A percentile compares a stretch with the other conserved stretches of the same genome.
Evolutionary conservation across 805 yeast species (phyloP).

Genomic region (Yarrowia alimentaria): DNA sequence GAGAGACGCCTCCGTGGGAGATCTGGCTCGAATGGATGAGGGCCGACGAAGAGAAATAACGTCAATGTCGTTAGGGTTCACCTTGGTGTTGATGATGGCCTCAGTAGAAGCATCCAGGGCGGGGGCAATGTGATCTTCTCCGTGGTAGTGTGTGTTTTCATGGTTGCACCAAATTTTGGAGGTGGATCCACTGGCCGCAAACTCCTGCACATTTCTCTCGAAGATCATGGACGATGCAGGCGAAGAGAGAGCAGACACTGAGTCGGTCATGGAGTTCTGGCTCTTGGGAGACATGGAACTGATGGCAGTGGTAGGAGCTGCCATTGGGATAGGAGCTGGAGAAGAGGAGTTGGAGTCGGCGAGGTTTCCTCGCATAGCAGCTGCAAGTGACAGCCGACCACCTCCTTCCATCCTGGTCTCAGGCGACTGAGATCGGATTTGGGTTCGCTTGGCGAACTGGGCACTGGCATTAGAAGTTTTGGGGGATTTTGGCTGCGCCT

Average conservation of each 20-base stretch:
- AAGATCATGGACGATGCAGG: conserved; percentile 53
- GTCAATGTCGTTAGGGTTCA: conserved; percentile 67
- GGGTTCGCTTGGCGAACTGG: neutral
- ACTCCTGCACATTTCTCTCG: conserved; percentile 67
- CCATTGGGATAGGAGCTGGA: conserved; percentile 11
- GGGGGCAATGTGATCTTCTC: conserved; percentile 74
- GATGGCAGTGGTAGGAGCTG: conserved; percentile 6
- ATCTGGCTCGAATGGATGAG: conserved; percentile 37
- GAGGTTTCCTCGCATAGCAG: conserved; percentile 4
- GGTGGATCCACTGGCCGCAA: conserved; percentile 32
- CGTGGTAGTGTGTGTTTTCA: conserved; percentile 42
- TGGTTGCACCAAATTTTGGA: conserved; percentile 11
- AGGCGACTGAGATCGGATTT: too few relatives aligned
- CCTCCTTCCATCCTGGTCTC: too few relatives aligned
- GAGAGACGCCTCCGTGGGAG: conserved; percentile 28
- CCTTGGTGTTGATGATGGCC: conserved; percentile 53
- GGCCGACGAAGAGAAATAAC: conserved; percentile 64
- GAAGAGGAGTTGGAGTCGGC: neutral
- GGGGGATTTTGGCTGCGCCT: neutral
- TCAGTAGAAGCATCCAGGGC: conserved; percentile 76
- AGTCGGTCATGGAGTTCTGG: conserved; percentile 25
- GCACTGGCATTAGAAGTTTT: neutral
- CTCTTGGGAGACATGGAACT: conserved; percentile 24
- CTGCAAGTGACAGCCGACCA: conserved; percentile 7
- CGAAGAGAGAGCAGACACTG: conserved; percentile 31